Evolutionary conservation across 2,329 filamentous ascomycete genomes (phyloP), one percentile per base, ranked within the genome.

Genomic region (Lasiodiplodia sp.): DNA sequence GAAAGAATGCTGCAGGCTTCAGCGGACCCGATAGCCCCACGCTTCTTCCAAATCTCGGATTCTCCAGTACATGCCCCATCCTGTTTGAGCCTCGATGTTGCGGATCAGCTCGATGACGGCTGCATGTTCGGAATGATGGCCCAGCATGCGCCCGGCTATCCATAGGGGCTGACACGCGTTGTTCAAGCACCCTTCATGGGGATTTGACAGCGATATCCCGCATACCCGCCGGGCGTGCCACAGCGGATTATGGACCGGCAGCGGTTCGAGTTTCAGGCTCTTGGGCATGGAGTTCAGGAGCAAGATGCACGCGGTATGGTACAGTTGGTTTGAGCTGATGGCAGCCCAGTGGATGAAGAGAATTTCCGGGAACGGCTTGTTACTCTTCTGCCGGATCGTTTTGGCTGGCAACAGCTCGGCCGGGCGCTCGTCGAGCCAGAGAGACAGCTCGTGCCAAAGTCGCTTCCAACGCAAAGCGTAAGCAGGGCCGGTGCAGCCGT

Each of bases 81-180:
- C 86, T 0, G 84, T 87, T 70, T 82, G 79, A 5, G 79, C 75
- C 71, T 87, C 85, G 67, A 87, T 87, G 52, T 79, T 81, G 18
- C 80, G 80, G 52, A 87, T 84, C 4, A 85, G 77, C 66, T 81
- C 79, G 28, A 79, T 74, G 1, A 82, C 78, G 16, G 79, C 70
- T 0, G 72, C 72, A 69, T 82, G 80, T 69, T 83, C 80, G 0
- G 80, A 79, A 2, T 76, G 79, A 75, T 88, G 86, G 66, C 83
- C 87, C 52, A 88, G 79, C 0, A 87, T 75, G 44, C 82, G 80
- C 0, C 86, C 87, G 0, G 87, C 87, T 14, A 88, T 80, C 83
- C 85, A 88, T 0, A 88, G 77, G 0, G 86, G 86, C 70, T 88
- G 86, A 4, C 88, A 85, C 3, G 86, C 85, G 72, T 88, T 88